phyloP scores from a whole-genome alignment of 2,329 filamentous ascomycete genomes.

The Fusarium secorum region DNA sequence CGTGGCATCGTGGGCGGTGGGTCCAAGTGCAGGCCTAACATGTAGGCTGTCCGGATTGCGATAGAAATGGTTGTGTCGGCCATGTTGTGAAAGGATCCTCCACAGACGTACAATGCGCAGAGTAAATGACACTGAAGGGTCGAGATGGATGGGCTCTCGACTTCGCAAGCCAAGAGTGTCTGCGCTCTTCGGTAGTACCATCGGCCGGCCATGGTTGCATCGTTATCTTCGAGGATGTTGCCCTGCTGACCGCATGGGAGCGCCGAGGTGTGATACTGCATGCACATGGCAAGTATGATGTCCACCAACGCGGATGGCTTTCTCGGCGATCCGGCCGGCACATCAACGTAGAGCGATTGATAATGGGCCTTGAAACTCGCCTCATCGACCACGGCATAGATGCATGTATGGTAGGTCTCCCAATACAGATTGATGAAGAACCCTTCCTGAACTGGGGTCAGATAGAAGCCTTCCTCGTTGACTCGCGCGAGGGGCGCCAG shows the following conservation, averaged over 20 bases:
- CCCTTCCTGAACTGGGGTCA: conserved; percentile 6
- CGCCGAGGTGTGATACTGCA: conserved; percentile 3
- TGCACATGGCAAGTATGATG: conserved; percentile 18
- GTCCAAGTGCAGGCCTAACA: conserved; percentile 2
- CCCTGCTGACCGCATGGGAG: neutral
- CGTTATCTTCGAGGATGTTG: conserved; percentile 4
- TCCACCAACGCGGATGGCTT: neutral
- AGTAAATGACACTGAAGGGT: conserved; percentile 8
- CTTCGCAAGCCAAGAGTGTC: conserved; percentile 2
- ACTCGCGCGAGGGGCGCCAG: neutral
- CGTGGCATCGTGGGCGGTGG: neutral
- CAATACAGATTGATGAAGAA: conserved; percentile 10
- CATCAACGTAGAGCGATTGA: neutral
- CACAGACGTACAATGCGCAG: neutral
- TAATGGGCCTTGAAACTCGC: neutral
- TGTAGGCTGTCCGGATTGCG: conserved; percentile 12
- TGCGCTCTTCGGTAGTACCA: conserved; percentile 19
- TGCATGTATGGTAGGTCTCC: conserved; percentile 14
- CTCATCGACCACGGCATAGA: conserved; percentile 5
- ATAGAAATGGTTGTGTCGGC: conserved; percentile 2
- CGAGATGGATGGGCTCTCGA: conserved; percentile 6
- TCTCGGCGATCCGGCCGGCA: neutral
- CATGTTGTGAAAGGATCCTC: conserved; percentile 15
- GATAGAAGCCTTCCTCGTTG: neutral
- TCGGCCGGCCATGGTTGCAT: conserved; percentile 3